These are phyloP conservation scores for Marasmius fiardii DNA, from an alignment of 1,284 basidiomycete genomes.

Conservation along the genomic window DNA sequence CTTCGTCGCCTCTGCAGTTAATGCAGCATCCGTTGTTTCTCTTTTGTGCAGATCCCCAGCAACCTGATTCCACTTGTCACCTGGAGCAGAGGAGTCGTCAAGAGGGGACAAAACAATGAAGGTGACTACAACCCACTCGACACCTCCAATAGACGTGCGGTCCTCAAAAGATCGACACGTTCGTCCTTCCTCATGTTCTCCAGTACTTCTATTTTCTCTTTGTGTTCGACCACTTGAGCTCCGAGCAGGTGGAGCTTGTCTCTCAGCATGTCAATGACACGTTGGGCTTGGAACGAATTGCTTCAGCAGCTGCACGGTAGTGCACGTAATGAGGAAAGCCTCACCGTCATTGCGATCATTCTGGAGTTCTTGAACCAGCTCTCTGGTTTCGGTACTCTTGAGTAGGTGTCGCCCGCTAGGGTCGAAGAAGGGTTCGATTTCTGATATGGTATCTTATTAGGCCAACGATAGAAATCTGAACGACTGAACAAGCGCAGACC, in stretches of 20 bases:
- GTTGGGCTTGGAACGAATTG: constrained; percentile 35
- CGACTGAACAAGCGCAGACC: neutral
- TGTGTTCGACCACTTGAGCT: constrained; percentile 39
- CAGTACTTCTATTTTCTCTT: constrained; percentile 26
- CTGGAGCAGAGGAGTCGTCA: constrained; percentile 15
- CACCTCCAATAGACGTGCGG: constrained; percentile 19
- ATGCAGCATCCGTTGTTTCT: constrained; percentile 27
- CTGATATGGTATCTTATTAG: constrained; percentile 16
- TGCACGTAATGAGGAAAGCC: constrained; percentile 10
- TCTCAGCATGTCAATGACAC: constrained; percentile 50
- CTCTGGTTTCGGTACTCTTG: constrained; percentile 26
- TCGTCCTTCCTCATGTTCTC: constrained; percentile 36
- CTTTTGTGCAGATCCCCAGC: constrained; percentile 24
- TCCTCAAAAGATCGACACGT: constrained; percentile 23
- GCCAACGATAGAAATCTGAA: neutral
- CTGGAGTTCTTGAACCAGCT: constrained; percentile 35
- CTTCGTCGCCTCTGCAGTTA: constrained; percentile 20
- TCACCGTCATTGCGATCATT: constrained; percentile 27
- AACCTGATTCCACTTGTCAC: constrained; percentile 24
- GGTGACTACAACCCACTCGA: constrained; percentile 26
- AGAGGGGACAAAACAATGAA: neutral
- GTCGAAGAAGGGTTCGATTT: constrained; percentile 30
- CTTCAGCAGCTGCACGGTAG: neutral
- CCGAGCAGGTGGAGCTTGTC: constrained; percentile 45
- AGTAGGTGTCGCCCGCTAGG: constrained; percentile 23